Conservation (phyloP, 2,329 filamentous ascomycete genomes). For the Trichoderma arundinaceum region DNA sequence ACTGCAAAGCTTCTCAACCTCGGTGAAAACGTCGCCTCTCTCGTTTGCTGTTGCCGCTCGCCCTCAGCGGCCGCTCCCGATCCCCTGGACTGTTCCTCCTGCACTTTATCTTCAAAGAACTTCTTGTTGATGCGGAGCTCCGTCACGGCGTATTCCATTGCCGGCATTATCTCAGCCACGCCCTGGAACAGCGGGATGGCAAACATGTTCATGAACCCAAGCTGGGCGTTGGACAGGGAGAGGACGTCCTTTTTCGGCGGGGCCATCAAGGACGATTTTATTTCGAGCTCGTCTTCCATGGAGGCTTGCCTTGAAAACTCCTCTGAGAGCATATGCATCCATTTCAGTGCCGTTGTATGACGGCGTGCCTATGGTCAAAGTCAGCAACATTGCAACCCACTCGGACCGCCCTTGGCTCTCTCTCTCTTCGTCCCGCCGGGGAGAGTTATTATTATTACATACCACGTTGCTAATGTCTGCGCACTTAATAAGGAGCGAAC, state of each 20-base stretch:
- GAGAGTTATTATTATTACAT: too few species aligned
- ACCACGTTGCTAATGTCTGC: constrained; percentile 99
- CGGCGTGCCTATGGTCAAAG: constrained; percentile 71
- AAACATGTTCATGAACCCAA: constrained; percentile 96
- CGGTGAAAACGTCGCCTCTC: constrained; percentile 53
- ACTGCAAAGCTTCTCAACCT: constrained; percentile 52
- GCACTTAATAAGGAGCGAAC: constrained; percentile 93
- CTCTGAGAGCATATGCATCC: constrained; percentile 93
- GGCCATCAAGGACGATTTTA: constrained; percentile 85
- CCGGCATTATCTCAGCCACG: constrained; percentile 83
- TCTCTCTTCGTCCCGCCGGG: background rate
- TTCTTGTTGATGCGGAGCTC: constrained; percentile 79
- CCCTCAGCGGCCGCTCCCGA: constrained; percentile 44
- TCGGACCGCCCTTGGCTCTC: too few species aligned
- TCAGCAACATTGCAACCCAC: background rate
- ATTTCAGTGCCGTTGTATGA: constrained; percentile 80
- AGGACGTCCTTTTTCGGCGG: constrained; percentile 82
- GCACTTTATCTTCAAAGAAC: constrained; percentile 72
- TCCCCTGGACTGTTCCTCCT: constrained; percentile 63
- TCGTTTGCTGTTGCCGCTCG: constrained; percentile 45
- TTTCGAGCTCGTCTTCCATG: constrained; percentile 87
- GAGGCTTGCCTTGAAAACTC: constrained; percentile 92
- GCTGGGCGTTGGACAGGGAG: constrained; percentile 84
- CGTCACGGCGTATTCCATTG: constrained; percentile 80
- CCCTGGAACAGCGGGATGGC: constrained; percentile 90